A percentile compares a stretch with the other conserved stretches of the same genome.
phyloP scores from a whole-genome alignment of 306 rosid genomes.

The Sicyos baderoa region DNA sequence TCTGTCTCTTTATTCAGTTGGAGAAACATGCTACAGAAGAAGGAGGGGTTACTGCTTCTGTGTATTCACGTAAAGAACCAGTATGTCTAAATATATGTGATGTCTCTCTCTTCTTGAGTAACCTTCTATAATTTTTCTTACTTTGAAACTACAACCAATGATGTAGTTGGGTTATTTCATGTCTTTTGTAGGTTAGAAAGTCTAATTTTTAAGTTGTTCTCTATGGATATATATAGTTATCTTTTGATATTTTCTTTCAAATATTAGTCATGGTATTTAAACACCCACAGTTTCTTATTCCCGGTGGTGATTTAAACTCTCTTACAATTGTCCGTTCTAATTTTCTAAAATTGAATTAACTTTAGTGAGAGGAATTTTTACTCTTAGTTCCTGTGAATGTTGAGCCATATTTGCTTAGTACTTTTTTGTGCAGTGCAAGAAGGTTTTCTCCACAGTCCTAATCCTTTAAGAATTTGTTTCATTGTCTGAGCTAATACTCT shows the following conservation, averaged over 20 bases:
- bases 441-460: not conserved
- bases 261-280: not conserved
- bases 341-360: not conserved
- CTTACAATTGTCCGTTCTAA: not conserved
- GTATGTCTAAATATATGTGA: slow-evolving; percentile 40
- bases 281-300: not conserved
- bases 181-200: not conserved
- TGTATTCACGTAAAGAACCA: slow-evolving; percentile 92
- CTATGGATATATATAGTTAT: not conserved
- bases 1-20: slow-evolving; percentile 88
- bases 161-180: not conserved
- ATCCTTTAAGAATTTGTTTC: not conserved
- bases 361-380: not conserved
- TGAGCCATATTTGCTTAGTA: not conserved
- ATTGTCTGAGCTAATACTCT: slow-evolving; percentile 4
- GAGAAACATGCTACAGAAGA: slow-evolving; percentile 97
- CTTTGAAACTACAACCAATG: not conserved
- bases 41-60: slow-evolving; percentile 88
- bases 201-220: not conserved
- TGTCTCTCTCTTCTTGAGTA: slow-evolving; percentile 1
- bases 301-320: not conserved
- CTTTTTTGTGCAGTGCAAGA: not conserved
- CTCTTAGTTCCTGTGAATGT: not conserved
- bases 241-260: not conserved
- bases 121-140: not conserved